These are phyloP conservation scores for Hypomontagnella monticulosa DNA, from an alignment of 495 filamentous ascomycete genomes.

Conservation along the genomic window DNA sequence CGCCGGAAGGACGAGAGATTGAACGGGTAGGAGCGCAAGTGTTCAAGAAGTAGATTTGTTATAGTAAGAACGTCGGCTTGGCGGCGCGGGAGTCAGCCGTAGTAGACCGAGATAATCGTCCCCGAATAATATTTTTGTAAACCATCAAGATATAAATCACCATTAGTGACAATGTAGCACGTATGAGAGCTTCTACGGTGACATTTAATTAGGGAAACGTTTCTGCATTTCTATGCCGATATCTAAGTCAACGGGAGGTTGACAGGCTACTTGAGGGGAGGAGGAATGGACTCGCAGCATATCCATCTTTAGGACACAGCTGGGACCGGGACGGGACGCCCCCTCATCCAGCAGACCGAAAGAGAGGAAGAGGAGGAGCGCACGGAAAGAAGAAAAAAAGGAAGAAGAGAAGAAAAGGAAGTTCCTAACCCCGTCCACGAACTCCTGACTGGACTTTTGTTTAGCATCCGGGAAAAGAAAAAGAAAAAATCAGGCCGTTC, in stretches of 20 bases:
- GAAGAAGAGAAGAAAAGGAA: conserved; percentile 12
- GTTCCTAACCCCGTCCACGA: conserved; percentile 28
- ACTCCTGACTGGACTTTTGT: conserved; percentile 39
- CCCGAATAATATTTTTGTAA: no score
- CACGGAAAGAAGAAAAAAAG: conserved; percentile 1
- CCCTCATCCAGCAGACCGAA: conserved; percentile 18
- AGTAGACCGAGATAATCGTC: no score
- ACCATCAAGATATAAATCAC: neutral
- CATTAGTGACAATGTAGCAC: neutral
- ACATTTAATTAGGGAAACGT: conserved; percentile 6
- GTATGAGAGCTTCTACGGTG: neutral
- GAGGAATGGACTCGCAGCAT: neutral
- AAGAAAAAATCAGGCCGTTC: neutral
- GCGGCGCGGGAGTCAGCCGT: no score
- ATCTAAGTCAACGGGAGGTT: conserved; percentile 7
- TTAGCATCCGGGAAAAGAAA: conserved; percentile 25
- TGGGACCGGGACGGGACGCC: neutral
- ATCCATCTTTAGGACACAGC: neutral
- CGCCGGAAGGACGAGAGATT: conserved; percentile 57
- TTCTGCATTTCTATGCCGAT: conserved; percentile 28
- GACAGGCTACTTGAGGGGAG: neutral
- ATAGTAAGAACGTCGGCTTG: neutral
- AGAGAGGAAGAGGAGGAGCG: conserved; percentile 4
- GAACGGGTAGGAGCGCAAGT: conserved; percentile 54
- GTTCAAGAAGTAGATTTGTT: conserved; percentile 52